These are phyloP conservation scores for Jamesozyma jinghongensis DNA, from an alignment of 805 yeast species.

Conservation along the genomic window DNA sequence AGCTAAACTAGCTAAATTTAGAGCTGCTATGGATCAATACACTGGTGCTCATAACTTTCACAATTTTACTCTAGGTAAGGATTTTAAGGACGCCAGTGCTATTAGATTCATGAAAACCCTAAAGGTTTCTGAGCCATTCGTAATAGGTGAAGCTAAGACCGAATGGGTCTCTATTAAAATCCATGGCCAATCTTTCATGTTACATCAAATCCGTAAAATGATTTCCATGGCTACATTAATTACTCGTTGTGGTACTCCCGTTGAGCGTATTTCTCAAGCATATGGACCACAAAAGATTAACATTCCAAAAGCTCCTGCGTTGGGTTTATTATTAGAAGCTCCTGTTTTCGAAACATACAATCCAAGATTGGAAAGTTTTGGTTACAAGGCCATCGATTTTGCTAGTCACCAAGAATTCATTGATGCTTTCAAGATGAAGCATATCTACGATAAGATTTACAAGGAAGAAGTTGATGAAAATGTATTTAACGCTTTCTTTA, in stretches of 20 bases:
- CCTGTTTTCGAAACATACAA: slow-evolving; percentile 90
- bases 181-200: slow-evolving; percentile 97
- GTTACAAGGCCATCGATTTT: slow-evolving; percentile 69
- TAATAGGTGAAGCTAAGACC: slow-evolving; percentile 81
- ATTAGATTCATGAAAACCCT: slow-evolving; percentile 72
- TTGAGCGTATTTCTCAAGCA: slow-evolving; percentile 64
- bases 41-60: slow-evolving; percentile 90
- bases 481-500: slow-evolving; percentile 82
- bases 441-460: slow-evolving; percentile 86
- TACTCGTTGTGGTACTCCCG: slow-evolving; percentile 79
- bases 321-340: slow-evolving; percentile 80
- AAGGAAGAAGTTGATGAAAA: slow-evolving; percentile 83
- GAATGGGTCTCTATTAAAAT: slow-evolving; percentile 95
- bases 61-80: slow-evolving; percentile 76
- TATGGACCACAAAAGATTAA: slow-evolving; percentile 68
- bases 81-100: slow-evolving; percentile 77
- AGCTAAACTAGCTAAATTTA: slow-evolving; percentile 53
- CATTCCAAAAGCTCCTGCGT: slow-evolving; percentile 95
- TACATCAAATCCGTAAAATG: slow-evolving; percentile 97
- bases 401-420: slow-evolving; percentile 56
- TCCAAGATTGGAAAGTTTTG: slow-evolving; percentile 57
- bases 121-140: slow-evolving; percentile 77
- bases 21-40: slow-evolving; percentile 62
- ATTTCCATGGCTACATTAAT: slow-evolving; percentile 87
- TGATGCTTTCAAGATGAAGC: slow-evolving; percentile 77